Evolutionary conservation across 805 yeast genomes (phyloP), one percentile per base, ranked within the genome.

Genomic region (Candida insectorum): DNA sequence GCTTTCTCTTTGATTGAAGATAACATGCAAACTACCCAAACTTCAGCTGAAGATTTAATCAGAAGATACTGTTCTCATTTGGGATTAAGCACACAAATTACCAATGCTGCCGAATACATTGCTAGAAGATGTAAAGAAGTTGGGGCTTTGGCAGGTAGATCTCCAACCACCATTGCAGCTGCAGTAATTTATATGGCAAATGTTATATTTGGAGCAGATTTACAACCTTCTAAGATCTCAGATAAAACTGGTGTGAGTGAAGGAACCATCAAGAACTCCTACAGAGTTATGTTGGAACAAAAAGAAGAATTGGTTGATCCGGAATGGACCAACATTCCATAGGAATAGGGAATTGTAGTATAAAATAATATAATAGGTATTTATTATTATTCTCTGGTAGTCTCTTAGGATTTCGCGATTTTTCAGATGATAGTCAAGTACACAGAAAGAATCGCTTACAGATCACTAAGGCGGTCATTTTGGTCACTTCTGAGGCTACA

Each of bases 161-260:
- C 96, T 3, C 98, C 98, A 18, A 89, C 89, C 34, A 91, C 98
- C 23, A 87, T 93, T 52, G 97, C 97, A 0, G 97, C 97, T 6
- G 94, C 97, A 1, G 95, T 93, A 4, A 91, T 93, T 30, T 93
- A 91, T 62, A 81, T 93, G 85, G 85, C 96, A 5, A 84, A 91
- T 4, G 66, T 85, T n/a, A 64, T 93, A n/a, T 89, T 89, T 56
- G 84, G 84, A 28, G 80, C 81, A 22, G 83, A 79, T 32, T 67
- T 86, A 23, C 69, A 84, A 3, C 89, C 96, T 0, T 63, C 82
- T 2, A 83, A 78, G 51, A 91, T 93, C 36, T 85, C 95, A 9
- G 96, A 87, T 47, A 85, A 85, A 48, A 77, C 96, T 12, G 97
- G 96, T 47, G 97, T 93, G 13, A 85, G 95, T 50, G 98, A 93